phyloP scores from a whole-genome alignment of 177 flowering plant genomes.

The Vitis hybrid region DNA sequence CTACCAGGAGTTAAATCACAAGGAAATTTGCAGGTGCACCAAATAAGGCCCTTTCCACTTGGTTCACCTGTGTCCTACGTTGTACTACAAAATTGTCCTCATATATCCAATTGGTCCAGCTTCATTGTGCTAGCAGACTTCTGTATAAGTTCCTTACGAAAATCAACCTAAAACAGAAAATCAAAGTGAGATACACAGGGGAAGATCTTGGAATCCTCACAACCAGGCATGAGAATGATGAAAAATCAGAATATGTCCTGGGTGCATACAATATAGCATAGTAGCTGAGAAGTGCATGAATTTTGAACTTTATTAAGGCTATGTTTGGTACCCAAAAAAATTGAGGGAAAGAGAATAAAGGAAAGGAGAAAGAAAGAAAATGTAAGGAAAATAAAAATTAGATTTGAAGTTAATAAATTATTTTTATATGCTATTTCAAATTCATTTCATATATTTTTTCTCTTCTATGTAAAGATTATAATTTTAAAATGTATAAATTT shows the following conservation, averaged over 20 bases:
- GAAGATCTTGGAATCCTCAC: neutral
- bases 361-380: too few relatives aligned
- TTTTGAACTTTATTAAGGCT: too few relatives aligned
- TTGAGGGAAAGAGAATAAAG: too few relatives aligned
- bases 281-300: neutral
- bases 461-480: too few relatives aligned
- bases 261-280: neutral
- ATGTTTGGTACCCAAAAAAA: too few relatives aligned
- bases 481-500: too few relatives aligned
- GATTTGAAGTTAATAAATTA: too few relatives aligned
- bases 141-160: conserved; percentile 73
- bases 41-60: neutral
- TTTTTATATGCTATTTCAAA: too few relatives aligned
- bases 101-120: conserved; percentile 73
- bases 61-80: neutral
- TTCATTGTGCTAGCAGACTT: conserved; percentile 52
- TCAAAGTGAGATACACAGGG: neutral
- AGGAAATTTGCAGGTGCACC: neutral
- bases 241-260: too few relatives aligned
- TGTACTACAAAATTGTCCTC: conserved; percentile 9
- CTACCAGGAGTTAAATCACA: too few relatives aligned
- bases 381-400: too few relatives aligned
- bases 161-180: conserved; percentile 61
- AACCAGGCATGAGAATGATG: neutral
- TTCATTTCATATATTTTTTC: too few relatives aligned